Evolutionary conservation across 345 rosid species (phyloP), one percentile per base, ranked within the genome.

Genomic region (Citrus inodora): DNA sequence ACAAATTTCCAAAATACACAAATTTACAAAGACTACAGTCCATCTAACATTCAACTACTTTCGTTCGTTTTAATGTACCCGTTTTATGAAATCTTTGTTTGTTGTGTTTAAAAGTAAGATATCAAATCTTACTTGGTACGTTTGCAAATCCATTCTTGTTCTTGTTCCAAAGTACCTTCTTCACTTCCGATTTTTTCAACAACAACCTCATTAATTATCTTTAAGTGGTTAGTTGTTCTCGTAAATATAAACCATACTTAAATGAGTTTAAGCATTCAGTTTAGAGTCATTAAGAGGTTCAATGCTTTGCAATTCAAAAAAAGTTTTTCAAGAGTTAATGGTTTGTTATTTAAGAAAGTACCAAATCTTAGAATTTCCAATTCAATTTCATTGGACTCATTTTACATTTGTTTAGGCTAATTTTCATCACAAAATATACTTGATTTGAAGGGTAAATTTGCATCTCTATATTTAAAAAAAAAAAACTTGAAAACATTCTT

Each of bases 31-130:
- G 14, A 37, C 84, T 78, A 73, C 25, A n/a, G 65, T 82, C 80
- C 83, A 76, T 32, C 83, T 35, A 80, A 67, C 78, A n/a, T 81
- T 83, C 79, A 83, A 71, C 65, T 62, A 42, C 24, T 48, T 33
- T 11, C 14, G 38, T 48, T 24, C 21, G 58, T 3, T 27, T 37
- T 51, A 6, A n/a, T 5, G 19, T 1, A 32, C 53, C 53, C 27
- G 77, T 69, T 64, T 84, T 11, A 46, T 66, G 60, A 65, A 73
- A 66, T 80, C 64, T 61, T 16, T 37, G 66, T 64, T n/a, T 33
- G 25, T 48, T 28, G 17, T 51, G 30, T 28, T 53, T 4, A 55
- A 71, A 68, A 32, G 42, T 32, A 28, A 9, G 40, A 53, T 16
- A 32, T 64, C 21, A 53, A 30, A 64, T 64, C 67, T 30, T 42